These are phyloP conservation scores for Moelleriella libera DNA, from an alignment of 2,329 filamentous ascomycete species.

Conservation along the genomic window DNA sequence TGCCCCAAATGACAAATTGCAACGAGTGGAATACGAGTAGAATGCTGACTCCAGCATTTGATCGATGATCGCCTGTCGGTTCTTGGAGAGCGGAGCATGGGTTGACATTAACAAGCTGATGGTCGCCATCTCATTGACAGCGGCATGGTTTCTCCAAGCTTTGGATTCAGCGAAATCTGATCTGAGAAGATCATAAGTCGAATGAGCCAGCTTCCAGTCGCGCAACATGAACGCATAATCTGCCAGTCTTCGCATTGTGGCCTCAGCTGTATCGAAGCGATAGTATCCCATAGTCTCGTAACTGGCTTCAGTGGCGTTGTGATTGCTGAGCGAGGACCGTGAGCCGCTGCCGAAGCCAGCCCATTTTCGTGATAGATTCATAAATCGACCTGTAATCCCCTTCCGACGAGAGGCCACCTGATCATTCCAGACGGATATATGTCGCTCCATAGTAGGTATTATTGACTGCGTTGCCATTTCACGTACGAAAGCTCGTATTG, in stretches of 20 bases:
- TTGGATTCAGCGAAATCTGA: constrained; percentile 90
- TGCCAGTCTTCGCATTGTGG: constrained; percentile 80
- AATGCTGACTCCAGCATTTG: constrained; percentile 79
- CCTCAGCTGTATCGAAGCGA: constrained; percentile 69
- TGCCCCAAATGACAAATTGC: constrained; percentile 64
- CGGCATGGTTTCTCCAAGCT: constrained; percentile 91
- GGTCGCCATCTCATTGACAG: constrained; percentile 88
- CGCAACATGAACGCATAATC: constrained; percentile 96
- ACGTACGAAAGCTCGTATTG: constrained; percentile 76
- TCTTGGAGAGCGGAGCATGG: constrained; percentile 57
- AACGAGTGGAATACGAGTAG: constrained; percentile 86
- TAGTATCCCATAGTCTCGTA: constrained; percentile 79
- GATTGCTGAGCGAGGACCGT: constrained; percentile 42
- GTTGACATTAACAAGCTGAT: constrained; percentile 69
- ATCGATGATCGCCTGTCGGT: constrained; percentile 67
- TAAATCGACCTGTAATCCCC: constrained; percentile 84
- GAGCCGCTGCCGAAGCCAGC: constrained; percentile 61
- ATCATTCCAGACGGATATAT: constrained; percentile 88
- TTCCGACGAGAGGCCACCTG: constrained; percentile 83
- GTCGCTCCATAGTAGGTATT: constrained; percentile 89
- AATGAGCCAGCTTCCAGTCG: constrained; percentile 86
- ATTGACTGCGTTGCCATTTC: constrained; percentile 94
- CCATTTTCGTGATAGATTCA: constrained; percentile 86
- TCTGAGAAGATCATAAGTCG: constrained; percentile 80
- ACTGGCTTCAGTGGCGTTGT: constrained; percentile 42